A percentile compares a stretch with the other conserved stretches of the same genome.
These are phyloP conservation scores for Carex kokanica DNA, from an alignment of 176 grass and related monocot genomes.

Conservation along the genomic window DNA sequence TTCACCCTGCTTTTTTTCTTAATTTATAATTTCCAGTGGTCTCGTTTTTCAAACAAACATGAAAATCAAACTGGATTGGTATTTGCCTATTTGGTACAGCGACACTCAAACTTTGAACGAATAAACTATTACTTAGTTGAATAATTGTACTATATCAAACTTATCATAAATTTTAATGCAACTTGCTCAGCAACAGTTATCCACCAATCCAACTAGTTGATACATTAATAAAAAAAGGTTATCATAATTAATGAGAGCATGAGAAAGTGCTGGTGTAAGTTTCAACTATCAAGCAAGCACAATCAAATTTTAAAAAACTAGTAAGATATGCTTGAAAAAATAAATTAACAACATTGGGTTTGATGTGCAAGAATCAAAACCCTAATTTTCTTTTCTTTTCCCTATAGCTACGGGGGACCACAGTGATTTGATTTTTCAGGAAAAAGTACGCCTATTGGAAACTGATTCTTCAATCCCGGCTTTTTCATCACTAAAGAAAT, in stretches of 20 bases:
- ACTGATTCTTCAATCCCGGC: not conserved
- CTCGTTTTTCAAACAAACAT: not conserved
- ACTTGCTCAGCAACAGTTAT: not conserved
- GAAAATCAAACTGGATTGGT: not conserved
- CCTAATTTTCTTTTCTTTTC: not conserved
- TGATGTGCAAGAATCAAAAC: slow-evolving; percentile 17
- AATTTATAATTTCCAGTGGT: not conserved
- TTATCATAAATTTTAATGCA: not conserved
- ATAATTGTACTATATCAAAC: not conserved
- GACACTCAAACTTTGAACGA: not conserved
- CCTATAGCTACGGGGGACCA: not conserved
- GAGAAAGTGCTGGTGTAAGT: not conserved
- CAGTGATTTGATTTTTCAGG: slow-evolving; percentile 18
- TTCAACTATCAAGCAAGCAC: slow-evolving; percentile 5
- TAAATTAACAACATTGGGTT: not conserved
- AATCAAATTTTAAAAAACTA: not conserved
- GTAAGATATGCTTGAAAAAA: not conserved
- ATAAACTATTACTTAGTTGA: not conserved
- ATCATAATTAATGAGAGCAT: not conserved
- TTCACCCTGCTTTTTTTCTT: not conserved
- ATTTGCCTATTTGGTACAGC: too few species aligned
- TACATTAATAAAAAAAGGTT: not conserved
- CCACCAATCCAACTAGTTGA: not conserved
- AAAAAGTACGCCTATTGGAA: not conserved
- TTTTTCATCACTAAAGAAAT: not conserved